Evolutionary conservation across 2,329 filamentous ascomycete genomes (phyloP).

Genomic region (Stylonectria norvegica): DNA sequence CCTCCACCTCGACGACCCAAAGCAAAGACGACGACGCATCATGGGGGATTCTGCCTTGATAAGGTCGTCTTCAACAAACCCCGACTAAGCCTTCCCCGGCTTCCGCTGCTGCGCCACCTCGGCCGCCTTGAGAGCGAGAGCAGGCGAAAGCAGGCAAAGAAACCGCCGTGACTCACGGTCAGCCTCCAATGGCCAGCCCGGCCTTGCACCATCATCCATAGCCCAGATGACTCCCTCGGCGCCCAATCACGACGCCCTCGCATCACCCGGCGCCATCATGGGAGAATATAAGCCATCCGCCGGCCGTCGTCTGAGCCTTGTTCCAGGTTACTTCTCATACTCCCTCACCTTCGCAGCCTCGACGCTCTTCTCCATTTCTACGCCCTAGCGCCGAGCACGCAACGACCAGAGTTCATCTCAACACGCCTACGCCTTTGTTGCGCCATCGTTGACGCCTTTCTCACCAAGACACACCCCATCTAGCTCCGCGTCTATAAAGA

Average conservation of each 20-base stretch:
- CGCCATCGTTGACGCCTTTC: slow-evolving; percentile 21
- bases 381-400: slow-evolving; percentile 23
- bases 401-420: slow-evolving; percentile 9
- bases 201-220: slow-evolving; percentile 13
- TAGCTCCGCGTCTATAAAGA: slow-evolving; percentile 8
- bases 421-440: slow-evolving; percentile 8
- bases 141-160: too few relatives aligned
- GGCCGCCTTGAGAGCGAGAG: not conserved
- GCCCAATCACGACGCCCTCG: slow-evolving; percentile 18
- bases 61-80: not conserved
- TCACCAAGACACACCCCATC: slow-evolving; percentile 10
- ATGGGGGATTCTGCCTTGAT: slow-evolving; percentile 1
- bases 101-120: not conserved
- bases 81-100: not conserved
- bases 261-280: slow-evolving; percentile 15
- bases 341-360: slow-evolving; percentile 11
- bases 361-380: not conserved
- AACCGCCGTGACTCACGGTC: not conserved
- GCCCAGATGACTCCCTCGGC: slow-evolving; percentile 25
- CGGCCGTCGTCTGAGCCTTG: slow-evolving; percentile 9
- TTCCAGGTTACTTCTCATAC: slow-evolving; percentile 21
- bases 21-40: too few relatives aligned
- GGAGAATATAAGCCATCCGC: slow-evolving; percentile 20
- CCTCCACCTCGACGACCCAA: too few relatives aligned
- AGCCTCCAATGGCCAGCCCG: slow-evolving; percentile 3